Conservation (phyloP, 371 early-diverging fungal species). For the Rhizopus sp. region DNA sequence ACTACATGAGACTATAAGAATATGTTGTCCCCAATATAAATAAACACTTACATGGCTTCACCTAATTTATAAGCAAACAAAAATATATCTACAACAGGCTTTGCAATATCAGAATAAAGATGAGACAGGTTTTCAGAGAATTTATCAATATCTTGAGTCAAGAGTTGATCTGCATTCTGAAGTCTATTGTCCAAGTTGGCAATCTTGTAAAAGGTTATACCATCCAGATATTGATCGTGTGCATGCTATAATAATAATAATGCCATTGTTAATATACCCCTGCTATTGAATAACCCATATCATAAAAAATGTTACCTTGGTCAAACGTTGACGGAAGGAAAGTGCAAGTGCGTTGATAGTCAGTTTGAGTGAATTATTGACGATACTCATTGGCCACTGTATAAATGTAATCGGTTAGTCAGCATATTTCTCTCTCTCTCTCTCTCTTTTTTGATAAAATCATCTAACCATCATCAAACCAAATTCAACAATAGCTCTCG, state of each 20-base stretch:
- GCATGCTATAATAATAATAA: constrained; percentile 60
- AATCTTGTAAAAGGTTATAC: constrained; percentile 82
- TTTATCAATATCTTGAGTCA: constrained; percentile 89
- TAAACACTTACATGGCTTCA: constrained; percentile 70
- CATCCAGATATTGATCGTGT: constrained; percentile 80
- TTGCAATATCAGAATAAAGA: constrained; percentile 81
- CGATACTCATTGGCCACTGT: constrained; percentile 77
- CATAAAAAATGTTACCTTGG: constrained; percentile 46
- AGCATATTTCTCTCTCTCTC: not conserved
- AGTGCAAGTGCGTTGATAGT: constrained; percentile 73
- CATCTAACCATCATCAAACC: constrained; percentile 72
- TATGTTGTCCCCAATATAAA: not conserved
- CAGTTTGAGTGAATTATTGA: constrained; percentile 74
- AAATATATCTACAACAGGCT: constrained; percentile 82
- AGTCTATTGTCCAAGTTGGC: constrained; percentile 79
- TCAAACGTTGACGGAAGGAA: constrained; percentile 77
- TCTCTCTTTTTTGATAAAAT: not conserved
- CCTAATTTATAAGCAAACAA: constrained; percentile 84
- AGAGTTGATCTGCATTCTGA: constrained; percentile 82
- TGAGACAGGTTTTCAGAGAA: constrained; percentile 76
- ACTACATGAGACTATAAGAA: constrained; percentile 19
- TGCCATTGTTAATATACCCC: not conserved
- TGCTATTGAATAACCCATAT: not conserved
- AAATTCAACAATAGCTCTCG: constrained; percentile 66
- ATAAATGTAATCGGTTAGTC: not conserved